A percentile compares a stretch with the other conserved stretches of the same genome.
phyloP scores from a whole-genome alignment of 768 basidiomycete genomes.

The Suillus spraguei region DNA sequence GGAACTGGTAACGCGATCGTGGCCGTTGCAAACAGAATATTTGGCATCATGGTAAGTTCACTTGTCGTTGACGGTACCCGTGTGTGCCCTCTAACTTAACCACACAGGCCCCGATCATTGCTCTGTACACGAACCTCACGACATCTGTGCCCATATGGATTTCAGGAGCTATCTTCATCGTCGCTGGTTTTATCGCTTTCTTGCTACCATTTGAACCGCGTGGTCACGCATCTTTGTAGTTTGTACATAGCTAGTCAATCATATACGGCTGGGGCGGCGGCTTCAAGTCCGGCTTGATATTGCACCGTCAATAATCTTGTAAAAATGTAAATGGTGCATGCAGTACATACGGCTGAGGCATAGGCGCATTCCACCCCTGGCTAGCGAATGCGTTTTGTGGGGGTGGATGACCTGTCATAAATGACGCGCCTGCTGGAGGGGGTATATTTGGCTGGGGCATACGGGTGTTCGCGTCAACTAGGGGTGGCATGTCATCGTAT shows the following conservation, averaged over 20 bases:
- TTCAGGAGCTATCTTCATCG: slow-evolving; percentile 53
- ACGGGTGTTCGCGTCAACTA: slow-evolving; percentile 24
- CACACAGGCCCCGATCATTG: slow-evolving; percentile 50
- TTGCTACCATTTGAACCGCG: slow-evolving; percentile 59
- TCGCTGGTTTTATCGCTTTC: slow-evolving; percentile 48
- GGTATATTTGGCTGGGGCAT: slow-evolving; percentile 21
- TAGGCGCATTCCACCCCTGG: slow-evolving; percentile 15
- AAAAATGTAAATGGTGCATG: not conserved
- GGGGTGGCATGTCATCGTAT: slow-evolving; percentile 29
- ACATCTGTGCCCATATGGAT: slow-evolving; percentile 58
- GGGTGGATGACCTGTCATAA: slow-evolving; percentile 17
- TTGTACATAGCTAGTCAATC: no score
- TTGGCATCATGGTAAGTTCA: slow-evolving; percentile 57
- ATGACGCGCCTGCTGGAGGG: slow-evolving; percentile 25
- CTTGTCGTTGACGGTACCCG: slow-evolving; percentile 10
- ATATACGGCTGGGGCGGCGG: no score
- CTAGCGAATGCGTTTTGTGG: slow-evolving; percentile 14
- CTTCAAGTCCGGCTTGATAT: not conserved
- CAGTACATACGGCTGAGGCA: not conserved
- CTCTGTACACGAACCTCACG: slow-evolving; percentile 47
- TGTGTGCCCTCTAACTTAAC: not conserved
- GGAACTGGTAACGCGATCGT: slow-evolving; percentile 61
- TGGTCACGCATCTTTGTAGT: slow-evolving; percentile 53
- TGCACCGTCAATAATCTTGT: not conserved
- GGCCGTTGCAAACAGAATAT: slow-evolving; percentile 53